phyloP scores from a whole-genome alignment of 2,329 filamentous ascomycete genomes.

The Westerdykella aurantiaca region DNA sequence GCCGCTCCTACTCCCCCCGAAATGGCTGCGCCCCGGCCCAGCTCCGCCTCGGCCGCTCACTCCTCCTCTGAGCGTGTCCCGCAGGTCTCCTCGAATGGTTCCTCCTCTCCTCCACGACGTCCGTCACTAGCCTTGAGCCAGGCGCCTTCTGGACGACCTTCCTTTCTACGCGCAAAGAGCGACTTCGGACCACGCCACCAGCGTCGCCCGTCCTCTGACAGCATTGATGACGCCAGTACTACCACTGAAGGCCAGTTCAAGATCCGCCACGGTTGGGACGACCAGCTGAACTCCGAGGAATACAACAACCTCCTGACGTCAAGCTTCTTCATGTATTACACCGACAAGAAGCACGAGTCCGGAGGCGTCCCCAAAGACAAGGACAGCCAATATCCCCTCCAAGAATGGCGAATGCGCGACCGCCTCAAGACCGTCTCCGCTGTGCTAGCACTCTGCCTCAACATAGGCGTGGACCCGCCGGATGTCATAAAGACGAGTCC shows the following conservation, averaged over 20 bases:
- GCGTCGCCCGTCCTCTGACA: constrained; percentile 17
- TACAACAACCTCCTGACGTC: constrained; percentile 79
- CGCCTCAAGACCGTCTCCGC: constrained; percentile 94
- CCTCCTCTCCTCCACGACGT: too few species aligned
- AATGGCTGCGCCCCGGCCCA: constrained; percentile 18
- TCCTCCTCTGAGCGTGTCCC: constrained; percentile 9
- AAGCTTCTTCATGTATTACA: constrained; percentile 99
- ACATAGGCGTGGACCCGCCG: constrained; percentile 94
- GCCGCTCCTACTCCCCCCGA: constrained; percentile 17
- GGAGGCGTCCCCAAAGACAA: constrained; percentile 73
- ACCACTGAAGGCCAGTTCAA: constrained; percentile 48
- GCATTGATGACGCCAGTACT: constrained; percentile 36
- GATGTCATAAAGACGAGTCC: constrained; percentile 95
- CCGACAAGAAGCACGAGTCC: constrained; percentile 94
- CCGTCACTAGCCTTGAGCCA: too few species aligned
- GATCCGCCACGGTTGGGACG: constrained; percentile 83
- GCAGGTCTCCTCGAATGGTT: constrained; percentile 10
- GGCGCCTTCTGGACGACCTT: constrained; percentile 23
- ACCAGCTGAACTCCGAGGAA: constrained; percentile 85
- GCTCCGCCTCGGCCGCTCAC: constrained; percentile 21
- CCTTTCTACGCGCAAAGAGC: constrained; percentile 52
- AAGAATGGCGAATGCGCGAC: constrained; percentile 97
- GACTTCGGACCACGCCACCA: constrained; percentile 51
- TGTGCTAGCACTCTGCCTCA: constrained; percentile 87
- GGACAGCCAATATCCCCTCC: constrained; percentile 53